phyloP scores from a whole-genome alignment of 257 asterid species.

The Nyctanthes arbortristis region DNA sequence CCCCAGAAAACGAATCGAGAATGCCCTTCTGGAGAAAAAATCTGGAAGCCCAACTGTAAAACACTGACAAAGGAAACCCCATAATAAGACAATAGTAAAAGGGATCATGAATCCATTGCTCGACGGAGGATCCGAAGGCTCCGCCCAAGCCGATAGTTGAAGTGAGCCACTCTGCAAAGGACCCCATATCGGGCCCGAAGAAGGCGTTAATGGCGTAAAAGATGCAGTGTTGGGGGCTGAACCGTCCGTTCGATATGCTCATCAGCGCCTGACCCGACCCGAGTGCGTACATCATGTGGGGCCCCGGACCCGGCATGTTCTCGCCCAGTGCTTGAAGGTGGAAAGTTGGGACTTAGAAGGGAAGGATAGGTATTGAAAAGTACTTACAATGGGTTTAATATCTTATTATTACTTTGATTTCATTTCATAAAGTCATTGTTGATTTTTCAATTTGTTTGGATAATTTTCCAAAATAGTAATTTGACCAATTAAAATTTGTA shows the following conservation, averaged over 20 bases:
- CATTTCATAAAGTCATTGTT: too few species aligned
- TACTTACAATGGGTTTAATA: too few species aligned
- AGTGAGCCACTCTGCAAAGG: conserved; percentile 84
- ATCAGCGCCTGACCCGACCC: conserved; percentile 79
- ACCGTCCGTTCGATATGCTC: conserved; percentile 69
- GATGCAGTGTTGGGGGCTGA: conserved; percentile 90
- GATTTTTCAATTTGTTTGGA: too few species aligned
- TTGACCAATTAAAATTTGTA: too few species aligned
- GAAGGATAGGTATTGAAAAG: background rate
- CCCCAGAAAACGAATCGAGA: conserved; percentile 83
- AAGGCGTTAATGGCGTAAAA: conserved; percentile 84
- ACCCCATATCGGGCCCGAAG: conserved; percentile 96
- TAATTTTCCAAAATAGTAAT: too few species aligned
- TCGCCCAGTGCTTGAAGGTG: background rate
- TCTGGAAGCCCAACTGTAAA: conserved; percentile 58
- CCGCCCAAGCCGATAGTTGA: conserved; percentile 65
- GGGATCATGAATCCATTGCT: conserved; percentile 83
- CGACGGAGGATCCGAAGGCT: conserved; percentile 59
- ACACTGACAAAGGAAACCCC: conserved; percentile 66
- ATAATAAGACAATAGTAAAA: conserved; percentile 59
- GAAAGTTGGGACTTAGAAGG: background rate
- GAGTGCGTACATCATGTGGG: conserved; percentile 89
- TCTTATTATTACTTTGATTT: too few species aligned
- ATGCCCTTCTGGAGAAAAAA: conserved; percentile 54
- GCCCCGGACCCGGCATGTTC: conserved; percentile 95